Conservation (phyloP, 75 land plant species). For the Picea sitchensis region DNA sequence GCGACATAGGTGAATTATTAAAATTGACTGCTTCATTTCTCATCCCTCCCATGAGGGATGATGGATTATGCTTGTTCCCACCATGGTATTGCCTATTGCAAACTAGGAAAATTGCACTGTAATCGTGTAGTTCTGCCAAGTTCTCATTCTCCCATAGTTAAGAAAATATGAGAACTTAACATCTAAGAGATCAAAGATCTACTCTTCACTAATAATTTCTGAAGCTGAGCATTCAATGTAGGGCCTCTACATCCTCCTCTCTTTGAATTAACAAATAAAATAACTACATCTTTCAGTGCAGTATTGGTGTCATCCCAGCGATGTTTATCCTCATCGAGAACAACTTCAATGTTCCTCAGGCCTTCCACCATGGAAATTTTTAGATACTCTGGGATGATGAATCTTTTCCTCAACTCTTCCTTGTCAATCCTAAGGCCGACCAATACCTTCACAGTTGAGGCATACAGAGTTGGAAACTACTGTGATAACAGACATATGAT, state of each 20-base stretch:
- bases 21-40: too few species aligned
- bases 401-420: constrained; percentile 34
- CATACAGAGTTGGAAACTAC: too few species aligned
- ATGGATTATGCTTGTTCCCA: too few species aligned
- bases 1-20: too few species aligned
- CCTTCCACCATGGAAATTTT: constrained; percentile 60
- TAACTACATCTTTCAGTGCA: constrained; percentile 48
- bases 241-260: constrained; percentile 87
- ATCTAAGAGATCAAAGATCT: constrained; percentile 36
- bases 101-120: too few species aligned
- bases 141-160: too few species aligned
- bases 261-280: constrained; percentile 68
- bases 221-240: constrained; percentile 37
- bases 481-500: too few species aligned
- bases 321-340: constrained; percentile 8
- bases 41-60: too few species aligned
- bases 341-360: constrained; percentile 32
- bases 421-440: constrained; percentile 35
- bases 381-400: constrained; percentile 67
- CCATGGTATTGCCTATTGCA: too few species aligned
- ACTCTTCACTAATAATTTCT: constrained; percentile 58
- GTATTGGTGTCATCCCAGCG: neutral
- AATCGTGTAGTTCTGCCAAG: too few species aligned
- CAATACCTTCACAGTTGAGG: too few species aligned
- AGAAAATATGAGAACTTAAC: too few species aligned